Base-by-base conservation (phyloP, 2,329 filamentous ascomycete genomes). In the Penicillium expansum region DNA sequence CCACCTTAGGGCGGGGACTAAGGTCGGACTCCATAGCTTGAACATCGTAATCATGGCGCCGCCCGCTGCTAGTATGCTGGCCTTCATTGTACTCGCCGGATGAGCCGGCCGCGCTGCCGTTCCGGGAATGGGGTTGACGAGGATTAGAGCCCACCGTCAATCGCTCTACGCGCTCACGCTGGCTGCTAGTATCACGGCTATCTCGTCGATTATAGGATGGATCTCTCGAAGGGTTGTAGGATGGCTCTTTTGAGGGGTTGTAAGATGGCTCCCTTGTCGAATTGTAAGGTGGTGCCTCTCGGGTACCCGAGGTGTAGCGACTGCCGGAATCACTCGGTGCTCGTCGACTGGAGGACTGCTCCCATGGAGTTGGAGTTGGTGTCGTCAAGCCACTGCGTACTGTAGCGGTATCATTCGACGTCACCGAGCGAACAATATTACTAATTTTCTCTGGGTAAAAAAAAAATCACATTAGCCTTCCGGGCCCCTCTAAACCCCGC, bases 1-100 rank as follows among this genome's bases (percentile, higher is more conserved):
- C 82, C 20, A 88, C 71, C 50, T 79, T 82, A 6, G 82, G 77
- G 37, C 89, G 86, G 6, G 91, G 89, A 62, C 85, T 84, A 18
- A 95, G 81, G 33, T 87, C 89, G 0, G 90, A 91, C 74, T 97
- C 93, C 91, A 97, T 96, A 4, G 92, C 92, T 73, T 97, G 93
- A 16, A 96, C 85, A 70, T 97, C 94, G 69, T 96, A 97, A 71
- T 97, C 93, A 70, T 97, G 92, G 54, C 89, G 88, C 66, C 92
- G 85, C 39, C 83, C 82, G 27, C 79, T 79, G 37, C 84, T 84
- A 7, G 83, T 84, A 65, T 90, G 86, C 16, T 86, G 86, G 3
- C 87, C 87, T 61, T 93, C 90, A 27, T 87, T 83, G 69, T 95
- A 96, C 44, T 92, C 91, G 22, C 83, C 86, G 1, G 90, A 92